phyloP scores from a whole-genome alignment of 768 basidiomycete genomes.

The Pholiota microspora region DNA sequence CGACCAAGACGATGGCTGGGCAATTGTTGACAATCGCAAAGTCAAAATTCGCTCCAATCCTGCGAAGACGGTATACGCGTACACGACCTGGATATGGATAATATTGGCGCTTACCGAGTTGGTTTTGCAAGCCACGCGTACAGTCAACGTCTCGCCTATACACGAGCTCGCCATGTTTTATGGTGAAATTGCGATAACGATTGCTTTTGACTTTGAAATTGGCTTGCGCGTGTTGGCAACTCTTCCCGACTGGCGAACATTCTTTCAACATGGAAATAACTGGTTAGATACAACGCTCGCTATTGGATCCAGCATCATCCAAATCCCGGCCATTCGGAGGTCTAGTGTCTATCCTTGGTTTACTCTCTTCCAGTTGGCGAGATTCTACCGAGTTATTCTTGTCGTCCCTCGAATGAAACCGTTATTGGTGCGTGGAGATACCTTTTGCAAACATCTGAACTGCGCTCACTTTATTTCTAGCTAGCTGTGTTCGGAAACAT shows the following conservation, averaged over 20 bases:
- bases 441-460: neutral
- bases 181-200: constrained; percentile 74
- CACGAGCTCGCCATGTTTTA: constrained; percentile 54
- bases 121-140: constrained; percentile 67
- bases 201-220: constrained; percentile 90
- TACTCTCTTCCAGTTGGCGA: constrained; percentile 78
- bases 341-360: constrained; percentile 82
- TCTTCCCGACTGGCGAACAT: constrained; percentile 81
- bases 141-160: constrained; percentile 42
- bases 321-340: constrained; percentile 73
- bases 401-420: constrained; percentile 90
- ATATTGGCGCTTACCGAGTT: constrained; percentile 70
- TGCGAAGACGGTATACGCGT: constrained; percentile 53
- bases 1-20: constrained; percentile 66
- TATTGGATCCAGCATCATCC: constrained; percentile 72
- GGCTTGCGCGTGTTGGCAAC: constrained; percentile 65
- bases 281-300: constrained; percentile 77
- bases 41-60: constrained; percentile 38
- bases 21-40: constrained; percentile 42
- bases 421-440: constrained; percentile 53
- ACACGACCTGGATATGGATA: constrained; percentile 73
- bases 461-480: constrained; percentile 34
- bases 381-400: constrained; percentile 92
- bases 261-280: constrained; percentile 66
- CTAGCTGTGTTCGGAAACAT: constrained; percentile 90